Percentiles rank a stretch among this genome's conserved stretches.
Conservation (phyloP, 768 basidiomycete genomes). For the Mycena galopus region DNA sequence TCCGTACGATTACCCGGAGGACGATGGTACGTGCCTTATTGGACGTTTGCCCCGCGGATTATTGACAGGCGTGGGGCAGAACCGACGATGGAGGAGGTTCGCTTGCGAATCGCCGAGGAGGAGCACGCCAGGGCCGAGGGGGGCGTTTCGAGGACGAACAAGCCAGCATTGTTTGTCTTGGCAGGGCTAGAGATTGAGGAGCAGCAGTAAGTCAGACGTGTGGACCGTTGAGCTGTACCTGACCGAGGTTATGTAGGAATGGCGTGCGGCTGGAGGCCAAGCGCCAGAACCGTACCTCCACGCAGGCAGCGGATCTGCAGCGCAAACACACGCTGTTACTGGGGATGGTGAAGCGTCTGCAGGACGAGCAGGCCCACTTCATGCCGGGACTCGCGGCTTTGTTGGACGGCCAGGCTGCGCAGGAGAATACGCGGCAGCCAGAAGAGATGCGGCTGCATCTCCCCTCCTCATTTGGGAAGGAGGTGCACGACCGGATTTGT, state of each 20-base stretch:
- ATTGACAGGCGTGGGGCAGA: not conserved
- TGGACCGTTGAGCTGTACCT: not conserved
- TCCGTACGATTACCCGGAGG: constrained; percentile 29
- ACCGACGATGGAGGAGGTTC: constrained; percentile 27
- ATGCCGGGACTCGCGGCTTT: constrained; percentile 5
- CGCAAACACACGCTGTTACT: not conserved
- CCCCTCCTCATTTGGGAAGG: constrained; percentile 35
- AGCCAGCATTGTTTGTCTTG: constrained; percentile 30
- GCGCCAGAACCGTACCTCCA: not conserved
- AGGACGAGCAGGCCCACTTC: constrained; percentile 16
- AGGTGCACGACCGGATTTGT: constrained; percentile 19
- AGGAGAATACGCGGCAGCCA: constrained; percentile 6
- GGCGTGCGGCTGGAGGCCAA: not conserved
- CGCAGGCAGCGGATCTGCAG: constrained; percentile 10
- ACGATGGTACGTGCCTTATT: constrained; percentile 25
- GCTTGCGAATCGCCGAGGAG: constrained; percentile 29
- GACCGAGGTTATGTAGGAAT: not conserved
- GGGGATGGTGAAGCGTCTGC: constrained; percentile 4
- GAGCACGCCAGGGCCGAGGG: constrained; percentile 25
- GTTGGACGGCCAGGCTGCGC: not conserved
- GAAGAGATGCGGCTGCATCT: constrained; percentile 37
- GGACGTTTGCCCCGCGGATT: not conserved
- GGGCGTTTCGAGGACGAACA: not conserved
- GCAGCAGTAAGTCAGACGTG: constrained; percentile 14
- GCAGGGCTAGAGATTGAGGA: constrained; percentile 30